phyloP scores from a whole-genome alignment of 2,329 filamentous ascomycete genomes.

The Microsporum canis region DNA sequence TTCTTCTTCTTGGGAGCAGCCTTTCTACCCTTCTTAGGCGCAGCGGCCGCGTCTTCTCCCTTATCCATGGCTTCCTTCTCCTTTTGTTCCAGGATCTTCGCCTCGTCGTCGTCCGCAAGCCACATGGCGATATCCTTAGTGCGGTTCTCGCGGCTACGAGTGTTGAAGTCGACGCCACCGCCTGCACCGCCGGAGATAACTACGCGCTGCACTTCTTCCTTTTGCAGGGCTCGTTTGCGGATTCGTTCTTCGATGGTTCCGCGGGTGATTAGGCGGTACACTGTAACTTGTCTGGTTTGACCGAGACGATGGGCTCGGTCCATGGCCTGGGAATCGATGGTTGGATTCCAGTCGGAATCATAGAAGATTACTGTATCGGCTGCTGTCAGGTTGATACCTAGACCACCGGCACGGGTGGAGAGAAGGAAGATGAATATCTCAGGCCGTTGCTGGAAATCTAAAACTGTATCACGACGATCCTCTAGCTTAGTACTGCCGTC shows the following conservation, averaged over 20 bases:
- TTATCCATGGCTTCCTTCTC: slow-evolving; percentile 71
- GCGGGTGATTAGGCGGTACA: slow-evolving; percentile 92
- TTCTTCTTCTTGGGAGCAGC: slow-evolving; percentile 46
- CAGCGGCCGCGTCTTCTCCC: slow-evolving; percentile 42
- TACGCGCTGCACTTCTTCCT: slow-evolving; percentile 96
- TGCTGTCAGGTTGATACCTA: slow-evolving; percentile 93
- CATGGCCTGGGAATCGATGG: slow-evolving; percentile 98
- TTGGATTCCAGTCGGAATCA: slow-evolving; percentile 98
- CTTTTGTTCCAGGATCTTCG: slow-evolving; percentile 81
- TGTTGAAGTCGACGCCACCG: slow-evolving; percentile 91
- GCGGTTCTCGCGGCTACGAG: slow-evolving; percentile 76
- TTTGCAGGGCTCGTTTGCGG: slow-evolving; percentile 89
- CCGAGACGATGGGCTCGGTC: slow-evolving; percentile 95
- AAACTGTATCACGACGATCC: slow-evolving; percentile 88
- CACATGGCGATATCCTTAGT: slow-evolving; percentile 98
- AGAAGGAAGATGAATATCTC: slow-evolving; percentile 97
- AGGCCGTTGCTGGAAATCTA: slow-evolving; percentile 87
- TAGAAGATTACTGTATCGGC: slow-evolving; percentile 99
- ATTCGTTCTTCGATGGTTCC: slow-evolving; percentile 98
- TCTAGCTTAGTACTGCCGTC: slow-evolving; percentile 96
- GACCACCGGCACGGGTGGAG: slow-evolving; percentile 89
- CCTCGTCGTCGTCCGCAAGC: slow-evolving; percentile 95
- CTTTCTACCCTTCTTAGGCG: slow-evolving; percentile 50
- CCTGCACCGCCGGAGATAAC: slow-evolving; percentile 80
- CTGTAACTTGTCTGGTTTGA: slow-evolving; percentile 89